Evolutionary conservation across 495 filamentous ascomycete genomes (phyloP).

Genomic region (Astrothelium subdiscretum): DNA sequence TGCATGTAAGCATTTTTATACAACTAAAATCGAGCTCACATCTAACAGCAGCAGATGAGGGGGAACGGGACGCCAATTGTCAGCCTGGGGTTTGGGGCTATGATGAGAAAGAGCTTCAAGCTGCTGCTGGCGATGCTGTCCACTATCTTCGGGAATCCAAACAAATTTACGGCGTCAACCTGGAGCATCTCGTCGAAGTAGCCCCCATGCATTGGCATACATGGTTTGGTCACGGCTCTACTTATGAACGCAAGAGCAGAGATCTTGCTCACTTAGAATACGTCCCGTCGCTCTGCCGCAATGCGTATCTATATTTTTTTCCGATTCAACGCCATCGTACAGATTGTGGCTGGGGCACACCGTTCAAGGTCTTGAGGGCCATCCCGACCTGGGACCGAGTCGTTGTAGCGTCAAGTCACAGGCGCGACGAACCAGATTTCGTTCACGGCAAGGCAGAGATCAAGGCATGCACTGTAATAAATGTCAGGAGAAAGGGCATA

Average conservation of each 20-base stretch:
- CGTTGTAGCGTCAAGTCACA: neutral
- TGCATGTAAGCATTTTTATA: neutral
- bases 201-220: neutral
- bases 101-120: neutral
- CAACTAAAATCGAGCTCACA: neutral
- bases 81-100: neutral
- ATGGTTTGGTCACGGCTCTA: neutral
- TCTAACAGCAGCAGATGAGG: neutral
- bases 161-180: neutral
- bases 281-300: neutral
- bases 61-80: neutral
- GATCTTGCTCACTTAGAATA: neutral
- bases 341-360: neutral
- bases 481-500: neutral
- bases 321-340: neutral
- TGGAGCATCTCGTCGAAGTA: neutral
- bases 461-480: neutral
- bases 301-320: neutral
- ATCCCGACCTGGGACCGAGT: neutral
- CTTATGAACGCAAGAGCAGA: neutral
- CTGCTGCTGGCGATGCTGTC: neutral
- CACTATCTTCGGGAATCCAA: neutral
- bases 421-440: neutral
- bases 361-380: neutral
- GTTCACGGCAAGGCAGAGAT: neutral